These are phyloP conservation scores for Lepiota brunneoincarnata DNA, from an alignment of 768 basidiomycete genomes.

Conservation along the genomic window DNA sequence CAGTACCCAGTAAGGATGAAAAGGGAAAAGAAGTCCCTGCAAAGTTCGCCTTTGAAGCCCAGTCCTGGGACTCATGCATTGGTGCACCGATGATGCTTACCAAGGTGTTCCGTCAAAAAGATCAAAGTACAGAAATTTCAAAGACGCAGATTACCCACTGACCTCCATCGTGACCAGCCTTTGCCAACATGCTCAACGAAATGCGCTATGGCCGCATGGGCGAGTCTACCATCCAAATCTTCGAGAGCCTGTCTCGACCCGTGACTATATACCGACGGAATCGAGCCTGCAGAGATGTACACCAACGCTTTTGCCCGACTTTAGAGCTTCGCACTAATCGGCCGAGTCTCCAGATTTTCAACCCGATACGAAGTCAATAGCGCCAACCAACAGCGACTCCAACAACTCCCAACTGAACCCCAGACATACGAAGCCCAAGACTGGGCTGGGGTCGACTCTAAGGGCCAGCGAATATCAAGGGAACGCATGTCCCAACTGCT, in stretches of 20 bases:
- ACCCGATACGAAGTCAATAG: constrained; percentile 68
- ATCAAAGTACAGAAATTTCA: constrained; percentile 46
- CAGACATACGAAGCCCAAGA: constrained; percentile 45
- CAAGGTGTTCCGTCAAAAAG: constrained; percentile 86
- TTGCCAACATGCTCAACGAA: constrained; percentile 84
- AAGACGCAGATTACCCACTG: background rate
- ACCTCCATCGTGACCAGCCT: constrained; percentile 33
- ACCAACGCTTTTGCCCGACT: constrained; percentile 14
- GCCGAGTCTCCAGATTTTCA: constrained; percentile 49
- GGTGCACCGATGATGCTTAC: constrained; percentile 52
- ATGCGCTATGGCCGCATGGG: constrained; percentile 77
- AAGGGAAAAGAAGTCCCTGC: constrained; percentile 47
- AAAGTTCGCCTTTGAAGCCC: constrained; percentile 78
- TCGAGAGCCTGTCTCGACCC: constrained; percentile 53
- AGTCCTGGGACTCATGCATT: constrained; percentile 69
- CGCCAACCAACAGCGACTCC: constrained; percentile 57
- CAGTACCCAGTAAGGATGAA: constrained; percentile 55
- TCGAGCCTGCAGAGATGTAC: constrained; percentile 82
- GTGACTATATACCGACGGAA: constrained; percentile 67
- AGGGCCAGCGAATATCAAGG: constrained; percentile 30
- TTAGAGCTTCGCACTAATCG: background rate
- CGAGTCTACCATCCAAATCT: constrained; percentile 38
- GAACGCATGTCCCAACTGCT: constrained; percentile 44
- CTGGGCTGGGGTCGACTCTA: constrained; percentile 41
- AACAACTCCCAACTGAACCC: constrained; percentile 34